Base-by-base conservation (phyloP, 2,329 filamentous ascomycete genomes). In the Diaporthe sp. region DNA sequence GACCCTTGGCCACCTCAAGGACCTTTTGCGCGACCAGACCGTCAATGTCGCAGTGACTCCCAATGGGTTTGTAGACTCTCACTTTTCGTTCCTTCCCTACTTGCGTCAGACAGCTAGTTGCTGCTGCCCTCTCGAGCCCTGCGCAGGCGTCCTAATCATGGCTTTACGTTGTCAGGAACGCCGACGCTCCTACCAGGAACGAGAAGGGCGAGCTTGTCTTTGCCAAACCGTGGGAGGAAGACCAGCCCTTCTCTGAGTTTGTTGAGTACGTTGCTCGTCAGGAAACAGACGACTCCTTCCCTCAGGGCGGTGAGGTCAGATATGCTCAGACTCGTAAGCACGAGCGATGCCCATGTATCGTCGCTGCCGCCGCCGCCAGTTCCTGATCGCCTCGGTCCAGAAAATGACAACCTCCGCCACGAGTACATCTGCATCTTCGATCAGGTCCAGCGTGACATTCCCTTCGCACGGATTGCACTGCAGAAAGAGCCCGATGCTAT, bases 31-130 rank as follows among this genome's bases (percentile, higher is more conserved):
- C 8, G 87, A 87, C 4, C 86, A 89, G 71, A 82, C 82, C 1
- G 92, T 97, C 69, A 94, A 94, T 78, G 93, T 96, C 73, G 94
- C 94, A 30, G 88, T 95, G 45, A 97, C 94, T n/a, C 93, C 94
- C 1, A 81, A 85, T 58, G 94, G 94, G 89, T 92, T 84, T 77
- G 86, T 84, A 54, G 7, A 13, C 13, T n/a, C 55, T 57, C 28
- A 12, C n/a, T 61, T 28, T 67, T 30, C 17, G 50, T 12, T 70
- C 22, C 38, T 28, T 25, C 33, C 47, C 22, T 54, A 61, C 40
- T 40, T 64, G 22, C n/a, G 40, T 33, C 8, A 17, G 25, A 10
- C 55, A 7, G 69, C 25, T 6, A 7, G 69, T 19, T 6, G n/a
- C 30, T 40, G 33, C 45, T 9, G 22, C 30, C 12, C n/a, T 54